Evolutionary conservation across 1,139 yeast species (phyloP), one percentile per base, ranked within the genome.

Genomic region (Hyphopichia burtonii): DNA sequence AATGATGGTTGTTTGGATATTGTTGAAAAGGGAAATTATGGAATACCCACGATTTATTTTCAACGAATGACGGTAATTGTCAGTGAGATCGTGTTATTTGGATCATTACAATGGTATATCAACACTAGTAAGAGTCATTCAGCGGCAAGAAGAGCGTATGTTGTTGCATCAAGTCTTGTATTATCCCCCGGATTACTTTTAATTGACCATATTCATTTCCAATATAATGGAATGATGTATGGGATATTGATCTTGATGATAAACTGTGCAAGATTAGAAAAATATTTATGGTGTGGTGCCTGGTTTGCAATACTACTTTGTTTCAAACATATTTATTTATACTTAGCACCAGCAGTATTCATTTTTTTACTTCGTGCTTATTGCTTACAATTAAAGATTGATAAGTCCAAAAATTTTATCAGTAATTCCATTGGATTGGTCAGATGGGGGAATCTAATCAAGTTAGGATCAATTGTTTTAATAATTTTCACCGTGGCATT

Each of bases 331-430:
- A 91, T 93, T 42, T 94, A 87, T 65, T 70, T 93, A 43, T 93
- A 91, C 60, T 71, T 94, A 52, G 97, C 99, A 0, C 99, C 99
- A 2, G 96, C 97, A 0, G 94, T 86, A 54, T 89, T 91, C 61
- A 80, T 86, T 4, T 91, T 79, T 56, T 66, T 93, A 41, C 66
- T 93, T 40, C 73, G 96, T 42, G 80, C 76, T 0, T 90, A 88
- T 59, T 82, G 90, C 50, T 61, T 85, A 44, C 63, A 75, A 46
- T 58, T 79, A 19, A 54, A 68, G 34, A 71, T 71, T 51, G 53
- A 56, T 51, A 53, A 56, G 28, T 56, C 53, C 44, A 50, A 49
- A 30, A 55, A 51, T 35, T 41, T 61, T n/a, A 39, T 62, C 18
- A 53, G 48, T 30, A 65, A 61, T 44, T 34, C 61, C 11, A 40